Conservation (phyloP, 352 stramenopile species). For the Pythium myriotylum region DNA sequence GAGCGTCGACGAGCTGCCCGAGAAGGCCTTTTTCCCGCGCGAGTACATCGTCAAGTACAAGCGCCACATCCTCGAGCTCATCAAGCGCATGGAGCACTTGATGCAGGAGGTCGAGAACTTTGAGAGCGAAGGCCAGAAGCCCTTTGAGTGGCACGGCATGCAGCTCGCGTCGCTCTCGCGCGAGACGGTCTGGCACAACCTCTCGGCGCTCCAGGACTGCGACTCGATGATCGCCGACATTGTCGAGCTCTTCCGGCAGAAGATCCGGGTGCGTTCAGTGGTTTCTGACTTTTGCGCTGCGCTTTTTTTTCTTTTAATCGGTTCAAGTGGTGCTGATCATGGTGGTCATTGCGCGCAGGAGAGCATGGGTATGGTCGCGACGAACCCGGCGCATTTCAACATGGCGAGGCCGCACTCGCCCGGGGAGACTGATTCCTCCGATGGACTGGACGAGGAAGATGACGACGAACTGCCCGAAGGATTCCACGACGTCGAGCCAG, state of each 20-base stretch:
- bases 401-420: constrained; percentile 31
- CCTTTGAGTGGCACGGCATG: constrained; percentile 38
- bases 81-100: constrained; percentile 57
- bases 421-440: constrained; percentile 26
- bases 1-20: constrained; percentile 45
- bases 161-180: constrained; percentile 43
- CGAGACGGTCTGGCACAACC: constrained; percentile 68
- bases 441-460: constrained; percentile 58
- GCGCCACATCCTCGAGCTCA: constrained; percentile 57
- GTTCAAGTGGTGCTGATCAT: not conserved
- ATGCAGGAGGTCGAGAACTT: constrained; percentile 62
- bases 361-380: constrained; percentile 49
- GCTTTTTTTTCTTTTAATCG: not conserved
- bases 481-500: constrained; percentile 78
- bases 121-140: constrained; percentile 45
- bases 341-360: constrained; percentile 28
- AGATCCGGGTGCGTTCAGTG: constrained; percentile 42
- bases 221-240: constrained; percentile 38
- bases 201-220: constrained; percentile 65
- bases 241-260: constrained; percentile 53
- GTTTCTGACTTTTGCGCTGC: not conserved
- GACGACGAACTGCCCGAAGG: constrained; percentile 43
- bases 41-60: constrained; percentile 67
- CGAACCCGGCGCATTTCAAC: constrained; percentile 44
- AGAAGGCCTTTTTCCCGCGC: constrained; percentile 52